Evolutionary conservation across 2,329 filamentous ascomycete species (phyloP).

Genomic region (Hypoxylon sp.): DNA sequence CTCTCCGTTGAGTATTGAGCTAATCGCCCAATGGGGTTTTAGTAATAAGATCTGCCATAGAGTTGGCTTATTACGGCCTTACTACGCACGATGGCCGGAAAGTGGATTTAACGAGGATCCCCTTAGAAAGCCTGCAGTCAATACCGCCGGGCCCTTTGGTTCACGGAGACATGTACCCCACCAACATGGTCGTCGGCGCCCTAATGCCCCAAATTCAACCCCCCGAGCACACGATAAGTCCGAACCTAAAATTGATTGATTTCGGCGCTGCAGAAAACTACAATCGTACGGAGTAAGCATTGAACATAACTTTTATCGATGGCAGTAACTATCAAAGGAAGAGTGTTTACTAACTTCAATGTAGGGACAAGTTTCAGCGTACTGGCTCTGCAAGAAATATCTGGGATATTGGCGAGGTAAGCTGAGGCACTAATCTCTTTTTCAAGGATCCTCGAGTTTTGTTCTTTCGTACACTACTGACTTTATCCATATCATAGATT

Average conservation of each 20-base stretch:
- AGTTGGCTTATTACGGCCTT: constrained; percentile 26
- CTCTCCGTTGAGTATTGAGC: not conserved
- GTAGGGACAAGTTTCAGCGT: constrained; percentile 3
- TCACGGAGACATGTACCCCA: constrained; percentile 9
- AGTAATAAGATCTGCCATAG: constrained; percentile 21
- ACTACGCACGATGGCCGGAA: not conserved
- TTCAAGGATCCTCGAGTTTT: not conserved
- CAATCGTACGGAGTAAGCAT: constrained; percentile 8
- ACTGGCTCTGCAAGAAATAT: constrained; percentile 16
- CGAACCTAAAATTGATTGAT: constrained; percentile 19
- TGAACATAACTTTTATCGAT: not conserved
- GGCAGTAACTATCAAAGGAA: not conserved
- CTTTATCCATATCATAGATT: not conserved
- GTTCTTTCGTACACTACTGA: not conserved
- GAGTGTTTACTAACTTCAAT: not conserved
- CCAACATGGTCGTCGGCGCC: constrained; percentile 12
- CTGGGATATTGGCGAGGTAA: constrained; percentile 17
- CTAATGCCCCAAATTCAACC: not conserved
- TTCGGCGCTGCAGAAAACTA: constrained; percentile 15
- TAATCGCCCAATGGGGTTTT: not conserved
- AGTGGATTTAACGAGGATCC: not conserved
- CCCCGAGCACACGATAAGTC: constrained; percentile 14
- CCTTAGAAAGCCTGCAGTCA: not conserved
- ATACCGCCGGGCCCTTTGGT: constrained; percentile 3
- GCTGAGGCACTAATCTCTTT: not conserved